Evolutionary conservation across 176 grass and related monocot species (phyloP), one percentile per base, ranked within the genome.

Genomic region (Raddia distichophylla): DNA sequence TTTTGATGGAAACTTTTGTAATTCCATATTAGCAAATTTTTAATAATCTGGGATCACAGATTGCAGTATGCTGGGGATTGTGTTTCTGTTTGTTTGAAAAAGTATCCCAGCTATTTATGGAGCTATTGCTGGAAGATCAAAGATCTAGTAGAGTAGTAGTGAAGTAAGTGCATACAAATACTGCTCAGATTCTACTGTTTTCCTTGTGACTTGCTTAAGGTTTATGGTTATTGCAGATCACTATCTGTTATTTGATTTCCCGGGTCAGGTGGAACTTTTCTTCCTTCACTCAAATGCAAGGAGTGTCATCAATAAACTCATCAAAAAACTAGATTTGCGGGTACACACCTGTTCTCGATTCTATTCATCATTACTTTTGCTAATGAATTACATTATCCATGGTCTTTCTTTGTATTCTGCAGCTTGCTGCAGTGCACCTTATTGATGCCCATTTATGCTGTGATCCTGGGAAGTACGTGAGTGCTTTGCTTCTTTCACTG

Each of bases 381-480:
- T n/a, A 33, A 73, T 77, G 16, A 60, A 66, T 14, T 71, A 44
- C 67, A 77, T 79, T 22, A 15, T 42, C 64, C 33, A 79, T 46
- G 46, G 12, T 61, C 10, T 59, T 67, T 67, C 60, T 75, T 86
- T 44, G 53, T 75, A 43, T 81, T 56, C 14, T 91, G 61, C 84
- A 98, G 96, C 80, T 98, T 49, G 91, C 93, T 86, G 93, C 63
- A 22, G 66, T 98, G 37, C 92, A 98, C 67, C 88, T 98, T 82
- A 61, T 95, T 14, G 96, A 98, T 91, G 83, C 96, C 7, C 93
- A 98, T 91, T 86, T 98, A 56, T 98, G 93, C 79, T 95, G 90
- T 86, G 96, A 98, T 86, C 96, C 93, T 86, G 96, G 96, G 62
- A 98, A 98, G 78, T 98, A 98, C 91, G 87, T 98, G 16, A 95